Evolutionary conservation across 225 moss, liverwort and hornwort species (phyloP).

Genomic region (Bryum argenteum): DNA sequence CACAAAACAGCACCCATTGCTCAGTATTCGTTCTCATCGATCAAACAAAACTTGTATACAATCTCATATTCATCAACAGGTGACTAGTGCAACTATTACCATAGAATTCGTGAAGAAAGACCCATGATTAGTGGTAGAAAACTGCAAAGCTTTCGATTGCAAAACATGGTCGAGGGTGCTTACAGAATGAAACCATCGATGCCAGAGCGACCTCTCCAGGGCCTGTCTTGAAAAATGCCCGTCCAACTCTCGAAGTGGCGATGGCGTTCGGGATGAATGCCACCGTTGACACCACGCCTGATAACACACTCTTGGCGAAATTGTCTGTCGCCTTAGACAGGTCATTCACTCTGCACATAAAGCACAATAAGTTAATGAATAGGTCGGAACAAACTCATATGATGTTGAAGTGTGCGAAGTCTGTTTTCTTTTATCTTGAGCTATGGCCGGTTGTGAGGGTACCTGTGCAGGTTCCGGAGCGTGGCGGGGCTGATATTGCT

Average conservation of each 20-base stretch:
- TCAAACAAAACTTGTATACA: too few species aligned
- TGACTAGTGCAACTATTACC: too few species aligned
- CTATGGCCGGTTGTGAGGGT: not conserved
- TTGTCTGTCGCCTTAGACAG: conserved; percentile 66
- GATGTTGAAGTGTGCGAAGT: too few species aligned
- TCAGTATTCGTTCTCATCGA: too few species aligned
- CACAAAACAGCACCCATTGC: not conserved
- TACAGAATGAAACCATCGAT: conserved; percentile 40
- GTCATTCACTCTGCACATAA: conserved; percentile 53
- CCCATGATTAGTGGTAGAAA: too few species aligned
- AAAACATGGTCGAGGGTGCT: too few species aligned
- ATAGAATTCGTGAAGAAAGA: too few species aligned
- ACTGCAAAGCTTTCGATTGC: too few species aligned
- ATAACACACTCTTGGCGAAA: conserved; percentile 65
- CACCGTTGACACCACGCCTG: conserved; percentile 63
- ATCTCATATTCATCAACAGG: too few species aligned
- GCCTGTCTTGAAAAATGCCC: conserved; percentile 64
- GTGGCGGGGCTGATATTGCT: conserved; percentile 48
- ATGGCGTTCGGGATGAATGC: conserved; percentile 64
- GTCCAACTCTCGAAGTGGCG: conserved; percentile 62
- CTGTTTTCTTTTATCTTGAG: too few species aligned
- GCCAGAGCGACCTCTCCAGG: conserved; percentile 50
- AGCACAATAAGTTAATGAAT: not conserved
- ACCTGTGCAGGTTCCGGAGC: conserved; percentile 62
- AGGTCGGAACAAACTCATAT: too few species aligned